Base-by-base conservation (phyloP, 2,329 filamentous ascomycete genomes). In the Bipolaris oryzae region DNA sequence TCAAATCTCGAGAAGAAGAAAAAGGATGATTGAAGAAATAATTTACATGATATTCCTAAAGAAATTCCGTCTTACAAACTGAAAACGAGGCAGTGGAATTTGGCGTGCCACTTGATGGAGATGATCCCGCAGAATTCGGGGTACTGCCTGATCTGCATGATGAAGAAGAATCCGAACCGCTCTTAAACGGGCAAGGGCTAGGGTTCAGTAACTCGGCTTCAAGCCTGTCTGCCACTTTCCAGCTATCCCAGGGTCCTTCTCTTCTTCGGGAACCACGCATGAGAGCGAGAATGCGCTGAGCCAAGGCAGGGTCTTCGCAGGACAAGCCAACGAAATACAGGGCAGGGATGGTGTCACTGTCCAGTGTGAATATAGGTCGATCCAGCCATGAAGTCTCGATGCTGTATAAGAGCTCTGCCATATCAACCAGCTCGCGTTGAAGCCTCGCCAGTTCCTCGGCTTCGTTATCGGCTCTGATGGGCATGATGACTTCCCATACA, bases 231-330 rank as follows among this genome's bases (percentile, higher is more conserved):
- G 47, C 50, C 28, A 35, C 35, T 53, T 47, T 37, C 42, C 34
- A 46, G 34, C 50, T 47, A 16, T 53, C 50, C 50, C 50, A 53
- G 33, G 34, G 42, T 5, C 50, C 50, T 53, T 53, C 50, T 15
- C 50, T 43, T 15, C 50, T 43, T 18, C 42, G 42, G 20, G 42
- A 39, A n/a, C 16, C 15, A 16, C 50, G 50, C 15, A 53, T 31
- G 20, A 53, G 50, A 25, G 13, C 5, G 21, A 34, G 31, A 16
- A 47, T 47, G 33, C 50, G 50, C 43, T 48, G 20, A 13, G 39
- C 5, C 50, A 53, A 33, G 42, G 28, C 23, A 18, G 41, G 50
- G 21, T 53, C 33, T 11, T 53, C 50, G 33, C 33, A 46, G 10
- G 38, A 28, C 28, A 42, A 21, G 4, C 41, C 42, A 15, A 38